Percentiles rank a stretch among this genome's conserved stretches.
Conservation (phyloP, 768 basidiomycete species). For the Termitomyces sp. region DNA sequence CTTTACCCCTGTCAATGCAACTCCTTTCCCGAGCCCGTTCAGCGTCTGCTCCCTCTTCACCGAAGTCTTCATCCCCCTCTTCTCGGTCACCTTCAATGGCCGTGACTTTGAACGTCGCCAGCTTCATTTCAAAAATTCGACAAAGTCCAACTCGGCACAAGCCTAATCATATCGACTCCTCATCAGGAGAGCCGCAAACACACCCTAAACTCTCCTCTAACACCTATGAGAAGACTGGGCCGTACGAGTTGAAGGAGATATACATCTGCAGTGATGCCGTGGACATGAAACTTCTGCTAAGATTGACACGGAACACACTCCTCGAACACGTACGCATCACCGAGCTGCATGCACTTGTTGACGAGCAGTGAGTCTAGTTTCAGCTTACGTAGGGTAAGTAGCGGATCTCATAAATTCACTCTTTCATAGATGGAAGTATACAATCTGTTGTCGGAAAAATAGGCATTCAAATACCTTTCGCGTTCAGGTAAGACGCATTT, state of each 20-base stretch:
- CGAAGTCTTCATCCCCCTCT: conserved; percentile 10
- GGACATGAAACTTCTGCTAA: conserved; percentile 52
- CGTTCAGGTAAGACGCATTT: conserved; percentile 47
- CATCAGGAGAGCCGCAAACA: conserved; percentile 38
- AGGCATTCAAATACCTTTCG: conserved; percentile 40
- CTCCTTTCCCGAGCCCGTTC: conserved; percentile 5
- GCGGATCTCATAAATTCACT: conserved; percentile 6
- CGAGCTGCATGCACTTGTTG: conserved; percentile 58
- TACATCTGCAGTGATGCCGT: conserved; percentile 64
- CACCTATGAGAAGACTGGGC: conserved; percentile 21
- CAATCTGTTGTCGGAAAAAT: conserved; percentile 51
- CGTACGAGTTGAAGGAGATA: conserved; percentile 32
- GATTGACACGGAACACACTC: conserved; percentile 48
- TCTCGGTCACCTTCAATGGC: conserved; percentile 15
- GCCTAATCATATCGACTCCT: conserved; percentile 26
- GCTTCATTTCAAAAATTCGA: conserved; percentile 52
- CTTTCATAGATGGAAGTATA: conserved; percentile 56
- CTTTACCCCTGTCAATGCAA: background rate
- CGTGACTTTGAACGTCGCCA: conserved; percentile 27
- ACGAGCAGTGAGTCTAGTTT: conserved; percentile 57
- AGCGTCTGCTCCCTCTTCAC: conserved; percentile 5
- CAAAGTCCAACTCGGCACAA: conserved; percentile 25
- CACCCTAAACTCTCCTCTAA: conserved; percentile 30
- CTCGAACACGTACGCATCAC: conserved; percentile 41
- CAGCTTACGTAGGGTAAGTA: background rate